Evolutionary conservation across 2,329 filamentous ascomycete species (phyloP).

Genomic region (Ophiostoma pallidulum): DNA sequence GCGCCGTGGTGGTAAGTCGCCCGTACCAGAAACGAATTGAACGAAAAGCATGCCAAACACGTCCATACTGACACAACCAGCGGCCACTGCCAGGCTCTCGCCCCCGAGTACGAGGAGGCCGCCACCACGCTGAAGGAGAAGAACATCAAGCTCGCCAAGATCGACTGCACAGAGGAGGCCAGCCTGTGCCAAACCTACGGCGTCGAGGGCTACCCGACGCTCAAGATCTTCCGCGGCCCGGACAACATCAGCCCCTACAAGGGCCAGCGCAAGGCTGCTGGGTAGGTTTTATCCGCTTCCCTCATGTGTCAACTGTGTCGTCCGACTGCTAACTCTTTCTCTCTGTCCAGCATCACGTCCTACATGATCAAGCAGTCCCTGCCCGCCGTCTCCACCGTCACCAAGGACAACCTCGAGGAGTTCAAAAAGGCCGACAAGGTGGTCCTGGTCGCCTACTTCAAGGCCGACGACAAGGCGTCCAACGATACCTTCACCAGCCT

Average conservation of each 20-base stretch:
- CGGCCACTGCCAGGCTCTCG: slow-evolving; percentile 97
- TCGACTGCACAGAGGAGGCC: slow-evolving; percentile 91
- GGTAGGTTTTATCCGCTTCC: slow-evolving; percentile 43
- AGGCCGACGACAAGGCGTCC: slow-evolving; percentile 68
- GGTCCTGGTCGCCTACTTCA: slow-evolving; percentile 83
- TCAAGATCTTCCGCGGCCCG: slow-evolving; percentile 94
- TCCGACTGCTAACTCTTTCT: not conserved
- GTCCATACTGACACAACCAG: slow-evolving; percentile 37
- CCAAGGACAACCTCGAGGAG: slow-evolving; percentile 75
- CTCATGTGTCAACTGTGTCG: not conserved
- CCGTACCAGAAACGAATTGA: too few relatives aligned
- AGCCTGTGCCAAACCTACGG: slow-evolving; percentile 84
- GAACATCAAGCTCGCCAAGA: slow-evolving; percentile 74
- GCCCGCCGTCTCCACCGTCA: slow-evolving; percentile 77
- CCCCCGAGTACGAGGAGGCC: slow-evolving; percentile 81
- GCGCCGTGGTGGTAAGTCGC: slow-evolving; percentile 43
- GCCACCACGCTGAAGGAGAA: slow-evolving; percentile 80
- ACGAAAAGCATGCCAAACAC: too few relatives aligned
- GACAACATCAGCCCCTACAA: slow-evolving; percentile 76
- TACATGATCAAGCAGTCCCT: slow-evolving; percentile 99
- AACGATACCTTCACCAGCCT: slow-evolving; percentile 73
- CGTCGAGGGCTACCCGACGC: slow-evolving; percentile 95
- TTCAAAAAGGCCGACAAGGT: slow-evolving; percentile 99
- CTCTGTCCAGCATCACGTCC: slow-evolving; percentile 46
- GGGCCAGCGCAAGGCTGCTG: slow-evolving; percentile 80